These are phyloP conservation scores for Penicillium expansum DNA, from an alignment of 2,329 filamentous ascomycete genomes.

Conservation along the genomic window DNA sequence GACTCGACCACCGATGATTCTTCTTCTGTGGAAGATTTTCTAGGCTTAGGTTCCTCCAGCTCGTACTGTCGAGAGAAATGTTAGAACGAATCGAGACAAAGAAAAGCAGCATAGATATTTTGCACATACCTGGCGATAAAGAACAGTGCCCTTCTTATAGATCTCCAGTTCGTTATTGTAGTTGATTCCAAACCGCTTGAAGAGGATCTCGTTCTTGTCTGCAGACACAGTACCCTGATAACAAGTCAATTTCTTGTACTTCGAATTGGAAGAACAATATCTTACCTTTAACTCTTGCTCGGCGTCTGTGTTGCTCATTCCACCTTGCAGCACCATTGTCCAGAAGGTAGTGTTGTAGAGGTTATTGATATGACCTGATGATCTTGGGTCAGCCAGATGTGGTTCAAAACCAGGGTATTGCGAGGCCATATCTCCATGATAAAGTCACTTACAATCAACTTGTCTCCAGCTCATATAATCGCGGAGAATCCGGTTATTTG, in stretches of 20 bases:
- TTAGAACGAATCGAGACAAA: neutral
- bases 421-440: too few relatives aligned
- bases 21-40: constrained; percentile 21
- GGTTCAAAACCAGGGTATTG: neutral
- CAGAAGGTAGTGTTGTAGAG: constrained; percentile 98
- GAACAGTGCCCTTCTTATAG: constrained; percentile 86
- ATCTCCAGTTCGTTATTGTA: constrained; percentile 96
- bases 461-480: constrained; percentile 98
- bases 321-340: constrained; percentile 76
- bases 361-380: constrained; percentile 88
- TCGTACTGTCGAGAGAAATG: constrained; percentile 56
- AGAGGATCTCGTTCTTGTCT: constrained; percentile 96
- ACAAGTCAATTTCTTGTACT: constrained; percentile 1
- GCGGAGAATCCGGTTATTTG: constrained; percentile 73
- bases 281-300: constrained; percentile 73
- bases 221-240: constrained; percentile 72
- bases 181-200: constrained; percentile 84
- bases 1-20: constrained; percentile 37
- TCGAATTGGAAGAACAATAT: neutral
- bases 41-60: constrained; percentile 57
- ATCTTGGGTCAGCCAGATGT: neutral
- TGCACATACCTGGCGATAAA: constrained; percentile 69
- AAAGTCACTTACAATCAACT: constrained; percentile 73
- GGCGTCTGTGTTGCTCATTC: constrained; percentile 72
- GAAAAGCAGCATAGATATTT: neutral